Percentiles rank a stretch among this genome's conserved stretches.
Conservation (phyloP, 2,329 filamentous ascomycete species). For the Graphium sp. region DNA sequence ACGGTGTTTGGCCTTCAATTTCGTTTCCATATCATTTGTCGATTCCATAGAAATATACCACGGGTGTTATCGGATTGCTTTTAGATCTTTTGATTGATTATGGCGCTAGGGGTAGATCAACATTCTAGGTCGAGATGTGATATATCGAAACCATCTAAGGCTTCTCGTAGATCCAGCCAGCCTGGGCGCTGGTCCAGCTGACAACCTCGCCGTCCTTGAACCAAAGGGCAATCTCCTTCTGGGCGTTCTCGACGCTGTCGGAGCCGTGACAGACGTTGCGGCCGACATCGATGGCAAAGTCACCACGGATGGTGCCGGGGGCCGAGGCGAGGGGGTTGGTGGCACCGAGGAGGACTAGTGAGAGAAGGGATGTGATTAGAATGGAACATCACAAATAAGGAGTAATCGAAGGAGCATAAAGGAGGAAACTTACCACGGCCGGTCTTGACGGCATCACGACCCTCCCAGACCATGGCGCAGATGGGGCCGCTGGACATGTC, state of each 20-base stretch:
- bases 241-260: conserved; percentile 93
- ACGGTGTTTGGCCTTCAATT: not conserved
- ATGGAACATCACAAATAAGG: too few relatives aligned
- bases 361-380: conserved; percentile 4
- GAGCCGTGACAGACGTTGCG: conserved; percentile 99
- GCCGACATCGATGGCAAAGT: conserved; percentile 66
- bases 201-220: conserved; percentile 81
- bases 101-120: too few relatives aligned
- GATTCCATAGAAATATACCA: too few relatives aligned
- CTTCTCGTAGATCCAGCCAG: conserved; percentile 98
- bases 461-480: conserved; percentile 99
- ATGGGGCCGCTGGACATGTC: conserved; percentile 97
- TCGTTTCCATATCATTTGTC: too few relatives aligned
- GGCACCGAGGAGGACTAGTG: conserved; percentile 74
- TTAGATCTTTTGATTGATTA: too few relatives aligned
- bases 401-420: not conserved
- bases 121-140: too few relatives aligned
- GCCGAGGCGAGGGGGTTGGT: conserved; percentile 94
- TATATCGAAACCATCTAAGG: too few relatives aligned
- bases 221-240: conserved; percentile 99
- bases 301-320: conserved; percentile 96
- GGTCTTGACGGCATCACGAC: conserved; percentile 96
- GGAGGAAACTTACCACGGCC: conserved; percentile 53
- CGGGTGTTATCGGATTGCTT: too few relatives aligned
- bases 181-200: conserved; percentile 68